These are phyloP conservation scores for Sporothrix schenckii DNA, from an alignment of 2,329 filamentous ascomycete genomes.

Conservation along the genomic window DNA sequence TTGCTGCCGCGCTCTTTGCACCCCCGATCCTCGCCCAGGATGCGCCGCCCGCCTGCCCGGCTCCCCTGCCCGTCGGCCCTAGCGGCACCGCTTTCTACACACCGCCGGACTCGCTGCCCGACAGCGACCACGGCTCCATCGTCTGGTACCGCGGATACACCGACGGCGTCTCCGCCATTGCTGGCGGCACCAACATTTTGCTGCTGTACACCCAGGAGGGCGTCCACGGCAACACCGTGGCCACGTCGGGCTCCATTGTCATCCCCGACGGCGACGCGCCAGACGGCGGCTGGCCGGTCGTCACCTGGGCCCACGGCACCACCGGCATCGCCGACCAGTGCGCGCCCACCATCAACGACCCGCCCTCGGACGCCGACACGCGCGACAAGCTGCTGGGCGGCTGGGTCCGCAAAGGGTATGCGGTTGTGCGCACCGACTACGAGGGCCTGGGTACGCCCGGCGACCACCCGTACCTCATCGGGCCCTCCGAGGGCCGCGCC, in stretches of 20 bases:
- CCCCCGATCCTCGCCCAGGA: background rate
- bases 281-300: conserved; percentile 16
- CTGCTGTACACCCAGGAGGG: conserved; percentile 22
- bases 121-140: conserved; percentile 7
- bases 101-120: conserved; percentile 13
- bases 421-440: conserved; percentile 17
- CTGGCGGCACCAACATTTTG: conserved; percentile 12
- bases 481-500: conserved; percentile 3
- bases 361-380: background rate
- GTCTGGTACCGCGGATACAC: conserved; percentile 2
- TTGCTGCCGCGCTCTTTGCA: conserved; percentile 15
- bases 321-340: conserved; percentile 23
- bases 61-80: conserved; percentile 15
- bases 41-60: conserved; percentile 5
- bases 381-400: background rate
- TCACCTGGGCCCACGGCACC: conserved; percentile 21
- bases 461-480: conserved; percentile 24
- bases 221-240: conserved; percentile 1
- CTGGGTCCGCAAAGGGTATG: conserved; percentile 14
- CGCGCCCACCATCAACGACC: conserved; percentile 9
- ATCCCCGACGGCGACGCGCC: conserved; percentile 16
- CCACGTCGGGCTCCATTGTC: conserved; percentile 13
- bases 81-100: conserved; percentile 11
- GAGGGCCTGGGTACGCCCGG: conserved; percentile 24
- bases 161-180: background rate